Conservation (phyloP, 2,329 filamentous ascomycete genomes). For the Microthyrium microscopicum region DNA sequence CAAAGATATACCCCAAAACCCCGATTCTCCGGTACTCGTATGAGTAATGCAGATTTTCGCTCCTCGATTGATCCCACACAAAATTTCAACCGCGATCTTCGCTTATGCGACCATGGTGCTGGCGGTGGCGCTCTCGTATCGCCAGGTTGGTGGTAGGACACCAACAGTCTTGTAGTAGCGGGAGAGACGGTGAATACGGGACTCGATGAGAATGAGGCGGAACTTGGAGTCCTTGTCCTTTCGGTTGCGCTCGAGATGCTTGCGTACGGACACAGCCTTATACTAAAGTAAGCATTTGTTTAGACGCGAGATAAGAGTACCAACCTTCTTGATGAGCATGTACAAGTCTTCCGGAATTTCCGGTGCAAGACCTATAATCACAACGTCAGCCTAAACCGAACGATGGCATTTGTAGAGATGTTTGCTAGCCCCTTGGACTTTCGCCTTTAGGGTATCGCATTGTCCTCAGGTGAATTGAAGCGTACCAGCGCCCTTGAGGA, state of each 20-base stretch:
- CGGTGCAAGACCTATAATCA: slow-evolving; percentile 93
- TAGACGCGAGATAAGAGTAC: neutral
- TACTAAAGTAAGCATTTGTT: slow-evolving; percentile 1
- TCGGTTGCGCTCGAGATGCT: slow-evolving; percentile 99
- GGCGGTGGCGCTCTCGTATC: slow-evolving; percentile 96
- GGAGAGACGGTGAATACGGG: slow-evolving; percentile 97
- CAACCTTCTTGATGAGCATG: slow-evolving; percentile 99
- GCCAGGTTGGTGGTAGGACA: slow-evolving; percentile 80
- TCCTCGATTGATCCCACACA: no score
- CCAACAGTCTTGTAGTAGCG: slow-evolving; percentile 98
- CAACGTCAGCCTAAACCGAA: slow-evolving; percentile 87
- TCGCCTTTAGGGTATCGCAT: neutral
- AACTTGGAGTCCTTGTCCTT: slow-evolving; percentile 99
- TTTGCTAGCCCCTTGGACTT: neutral
- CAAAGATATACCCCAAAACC: neutral
- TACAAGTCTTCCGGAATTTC: slow-evolving; percentile 99
- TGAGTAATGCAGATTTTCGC: no score
- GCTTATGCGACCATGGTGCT: slow-evolving; percentile 80
- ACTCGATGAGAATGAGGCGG: slow-evolving; percentile 99
- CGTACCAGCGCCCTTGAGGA: slow-evolving; percentile 96
- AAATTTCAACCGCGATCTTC: no score
- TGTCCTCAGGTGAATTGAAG: slow-evolving; percentile 27
- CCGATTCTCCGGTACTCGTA: no score
- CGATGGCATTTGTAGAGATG: slow-evolving; percentile 47
- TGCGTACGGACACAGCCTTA: slow-evolving; percentile 92